Conservation (phyloP, 2,329 filamentous ascomycete species). For the Chaetomiaceae sp. region DNA sequence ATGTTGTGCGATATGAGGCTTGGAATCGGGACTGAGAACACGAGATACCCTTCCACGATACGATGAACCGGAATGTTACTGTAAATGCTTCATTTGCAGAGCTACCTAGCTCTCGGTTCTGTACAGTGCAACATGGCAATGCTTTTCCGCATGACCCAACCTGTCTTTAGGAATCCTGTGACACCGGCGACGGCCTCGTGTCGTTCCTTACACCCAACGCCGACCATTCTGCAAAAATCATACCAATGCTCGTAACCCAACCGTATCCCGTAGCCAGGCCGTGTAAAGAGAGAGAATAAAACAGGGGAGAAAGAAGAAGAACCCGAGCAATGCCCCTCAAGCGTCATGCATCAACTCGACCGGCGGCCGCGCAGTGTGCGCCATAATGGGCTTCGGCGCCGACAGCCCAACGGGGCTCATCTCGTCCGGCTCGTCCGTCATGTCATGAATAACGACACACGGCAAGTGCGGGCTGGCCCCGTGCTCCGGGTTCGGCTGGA, state of each 20-base stretch:
- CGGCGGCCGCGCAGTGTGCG: slow-evolving; percentile 59
- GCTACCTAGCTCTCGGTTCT: background rate
- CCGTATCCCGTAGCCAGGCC: background rate
- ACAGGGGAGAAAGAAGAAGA: background rate
- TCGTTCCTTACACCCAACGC: slow-evolving; percentile 12
- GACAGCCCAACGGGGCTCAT: slow-evolving; percentile 36
- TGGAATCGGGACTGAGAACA: background rate
- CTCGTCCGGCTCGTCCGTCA: slow-evolving; percentile 52
- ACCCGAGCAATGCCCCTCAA: slow-evolving; percentile 11
- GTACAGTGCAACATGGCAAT: slow-evolving; percentile 5
- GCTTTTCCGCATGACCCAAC: slow-evolving; percentile 7
- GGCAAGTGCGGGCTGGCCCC: slow-evolving; percentile 54
- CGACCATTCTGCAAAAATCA: background rate
- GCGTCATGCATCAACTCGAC: slow-evolving; percentile 58
- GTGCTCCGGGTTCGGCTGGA: slow-evolving; percentile 50
- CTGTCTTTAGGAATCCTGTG: background rate
- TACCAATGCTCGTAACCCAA: background rate
- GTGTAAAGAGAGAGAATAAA: background rate
- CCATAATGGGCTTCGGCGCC: slow-evolving; percentile 45
- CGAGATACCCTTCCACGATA: background rate
- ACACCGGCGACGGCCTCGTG: background rate
- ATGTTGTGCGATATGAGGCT: background rate
- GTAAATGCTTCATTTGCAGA: background rate
- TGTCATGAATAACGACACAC: slow-evolving; percentile 63
- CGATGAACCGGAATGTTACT: background rate